Evolutionary conservation across 768 basidiomycete species (phyloP).

Genomic region (Russula brevipes): DNA sequence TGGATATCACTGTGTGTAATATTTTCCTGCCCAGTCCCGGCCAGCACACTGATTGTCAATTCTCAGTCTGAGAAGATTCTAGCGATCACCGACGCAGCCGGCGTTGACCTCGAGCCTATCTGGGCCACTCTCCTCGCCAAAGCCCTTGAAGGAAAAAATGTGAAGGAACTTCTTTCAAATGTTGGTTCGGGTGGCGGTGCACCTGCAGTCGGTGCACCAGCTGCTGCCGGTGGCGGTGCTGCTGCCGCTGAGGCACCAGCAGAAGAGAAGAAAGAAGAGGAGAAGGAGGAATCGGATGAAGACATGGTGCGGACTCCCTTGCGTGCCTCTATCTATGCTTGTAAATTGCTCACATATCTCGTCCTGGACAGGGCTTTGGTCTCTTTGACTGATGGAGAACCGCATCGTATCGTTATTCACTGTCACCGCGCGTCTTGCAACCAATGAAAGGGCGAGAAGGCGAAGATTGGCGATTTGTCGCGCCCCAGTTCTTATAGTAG

Average conservation of each 20-base stretch:
- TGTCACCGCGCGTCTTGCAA: no score
- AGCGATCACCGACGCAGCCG: constrained; percentile 78
- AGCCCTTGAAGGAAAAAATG: constrained; percentile 96
- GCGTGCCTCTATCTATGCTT: neutral
- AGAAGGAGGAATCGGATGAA: constrained; percentile 87
- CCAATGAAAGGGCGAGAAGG: no score
- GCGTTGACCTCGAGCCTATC: constrained; percentile 88
- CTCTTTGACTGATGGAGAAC: constrained; percentile 72
- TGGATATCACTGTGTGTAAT: constrained; percentile 90
- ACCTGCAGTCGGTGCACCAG: constrained; percentile 57
- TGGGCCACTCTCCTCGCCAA: constrained; percentile 97
- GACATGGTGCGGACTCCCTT: constrained; percentile 62
- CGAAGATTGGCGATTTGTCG: no score
- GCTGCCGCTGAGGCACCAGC: constrained; percentile 68
- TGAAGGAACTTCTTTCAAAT: constrained; percentile 92
- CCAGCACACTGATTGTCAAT: constrained; percentile 4
- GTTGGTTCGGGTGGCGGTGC: constrained; percentile 91
- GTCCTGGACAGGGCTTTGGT: constrained; percentile 76
- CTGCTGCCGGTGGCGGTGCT: constrained; percentile 52
- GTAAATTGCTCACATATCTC: constrained; percentile 4
- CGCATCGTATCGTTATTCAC: neutral
- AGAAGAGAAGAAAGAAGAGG: constrained; percentile 79
- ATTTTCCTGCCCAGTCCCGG: neutral
- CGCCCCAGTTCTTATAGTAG: no score
- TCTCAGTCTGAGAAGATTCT: constrained; percentile 84